Evolutionary conservation across 805 yeast genomes (phyloP).

Genomic region (Kodamaea kakaduensis): DNA sequence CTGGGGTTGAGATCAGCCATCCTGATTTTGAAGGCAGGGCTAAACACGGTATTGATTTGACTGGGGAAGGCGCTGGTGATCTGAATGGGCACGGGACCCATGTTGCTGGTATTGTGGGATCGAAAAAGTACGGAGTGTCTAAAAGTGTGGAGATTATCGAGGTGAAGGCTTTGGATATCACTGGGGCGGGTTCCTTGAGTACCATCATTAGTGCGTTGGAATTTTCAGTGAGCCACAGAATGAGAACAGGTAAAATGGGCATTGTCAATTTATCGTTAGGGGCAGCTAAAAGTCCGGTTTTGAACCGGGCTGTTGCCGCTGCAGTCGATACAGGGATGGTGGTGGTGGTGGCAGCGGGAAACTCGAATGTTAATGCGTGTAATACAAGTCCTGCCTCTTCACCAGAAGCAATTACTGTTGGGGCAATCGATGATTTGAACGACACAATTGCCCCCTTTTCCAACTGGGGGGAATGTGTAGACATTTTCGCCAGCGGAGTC

Average conservation of each 20-base stretch:
- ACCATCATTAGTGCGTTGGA: conserved; percentile 65
- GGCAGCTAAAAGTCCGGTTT: conserved; percentile 58
- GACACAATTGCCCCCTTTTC: conserved; percentile 74
- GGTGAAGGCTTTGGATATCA: conserved; percentile 64
- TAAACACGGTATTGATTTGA: conserved; percentile 54
- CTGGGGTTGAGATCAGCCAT: conserved; percentile 66
- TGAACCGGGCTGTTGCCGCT: conserved; percentile 73
- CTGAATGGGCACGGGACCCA: conserved; percentile 89
- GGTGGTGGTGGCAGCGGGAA: conserved; percentile 84
- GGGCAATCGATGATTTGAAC: conserved; percentile 75
- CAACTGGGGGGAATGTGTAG: conserved; percentile 94
- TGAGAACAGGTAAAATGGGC: conserved; percentile 33
- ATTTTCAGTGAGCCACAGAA: conserved; percentile 59
- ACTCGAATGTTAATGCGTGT: conserved; percentile 75
- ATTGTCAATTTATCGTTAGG: conserved; percentile 83
- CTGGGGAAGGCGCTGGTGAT: conserved; percentile 63
- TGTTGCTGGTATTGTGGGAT: conserved; percentile 85
- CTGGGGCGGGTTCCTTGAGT: conserved; percentile 69
- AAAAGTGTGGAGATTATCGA: conserved; percentile 59
- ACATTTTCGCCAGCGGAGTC: conserved; percentile 80
- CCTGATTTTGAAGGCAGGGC: conserved; percentile 67
- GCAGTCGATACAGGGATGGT: conserved; percentile 70
- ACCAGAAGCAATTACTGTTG: conserved; percentile 68
- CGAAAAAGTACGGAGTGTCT: conserved; percentile 77
- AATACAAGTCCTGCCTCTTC: conserved; percentile 84